Percentiles rank a stretch among this genome's conserved stretches.
Evolutionary conservation across 768 basidiomycete species (phyloP).

Genomic region (Pleurotus salmoneostramineus): DNA sequence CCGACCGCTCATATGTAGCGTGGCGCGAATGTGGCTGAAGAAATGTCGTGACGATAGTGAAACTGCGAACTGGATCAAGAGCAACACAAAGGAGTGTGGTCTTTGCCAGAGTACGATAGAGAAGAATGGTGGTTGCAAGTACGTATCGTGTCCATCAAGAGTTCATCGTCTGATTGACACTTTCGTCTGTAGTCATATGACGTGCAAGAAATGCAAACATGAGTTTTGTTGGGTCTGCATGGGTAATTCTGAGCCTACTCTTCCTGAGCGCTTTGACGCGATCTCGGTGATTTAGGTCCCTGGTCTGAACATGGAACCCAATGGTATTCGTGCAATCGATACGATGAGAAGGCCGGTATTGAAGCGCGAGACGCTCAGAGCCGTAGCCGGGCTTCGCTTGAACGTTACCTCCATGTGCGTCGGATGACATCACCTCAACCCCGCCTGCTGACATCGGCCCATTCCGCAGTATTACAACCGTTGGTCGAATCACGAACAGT

Average conservation of each 20-base stretch:
- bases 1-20: constrained; percentile 83
- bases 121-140: constrained; percentile 99
- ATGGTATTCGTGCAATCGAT: constrained; percentile 98
- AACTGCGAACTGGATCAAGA: constrained; percentile 99
- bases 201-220: constrained; percentile 98
- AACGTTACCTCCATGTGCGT: constrained; percentile 93
- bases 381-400: constrained; percentile 82
- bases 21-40: constrained; percentile 92
- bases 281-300: constrained; percentile 50
- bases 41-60: constrained; percentile 98
- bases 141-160: constrained; percentile 30
- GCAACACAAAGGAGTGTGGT: constrained; percentile 97
- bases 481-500: constrained; percentile 99
- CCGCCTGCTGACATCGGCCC: not conserved
- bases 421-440: not conserved
- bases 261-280: constrained; percentile 6
- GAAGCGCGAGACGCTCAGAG: constrained; percentile 92
- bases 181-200: constrained; percentile 80
- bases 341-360: constrained; percentile 86
- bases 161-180: not conserved
- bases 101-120: constrained; percentile 98
- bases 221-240: constrained; percentile 99
- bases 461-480: constrained; percentile 89
- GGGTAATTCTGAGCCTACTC: constrained; percentile 44
- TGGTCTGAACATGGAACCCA: constrained; percentile 97